Evolutionary conservation across 352 stramenopile genomes (phyloP).

Genomic region (Phytophthora crassamura): DNA sequence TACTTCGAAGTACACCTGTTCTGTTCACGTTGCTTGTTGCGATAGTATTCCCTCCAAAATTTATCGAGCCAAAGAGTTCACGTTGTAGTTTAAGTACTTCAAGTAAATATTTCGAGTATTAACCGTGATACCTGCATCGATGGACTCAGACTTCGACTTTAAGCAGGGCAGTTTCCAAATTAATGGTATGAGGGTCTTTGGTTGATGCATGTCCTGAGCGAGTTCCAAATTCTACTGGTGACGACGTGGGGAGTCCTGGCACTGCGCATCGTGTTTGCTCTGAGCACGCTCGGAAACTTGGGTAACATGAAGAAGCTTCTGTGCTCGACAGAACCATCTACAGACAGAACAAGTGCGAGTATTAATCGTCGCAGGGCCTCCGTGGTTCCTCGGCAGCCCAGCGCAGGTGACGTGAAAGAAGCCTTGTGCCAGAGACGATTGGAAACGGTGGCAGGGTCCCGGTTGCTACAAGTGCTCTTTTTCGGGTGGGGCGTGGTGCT

Average conservation of each 20-base stretch:
- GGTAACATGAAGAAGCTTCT: constrained; percentile 39
- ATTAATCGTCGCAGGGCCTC: background rate
- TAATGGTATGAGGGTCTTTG: constrained; percentile 44
- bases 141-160: constrained; percentile 25
- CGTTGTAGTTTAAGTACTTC: no score
- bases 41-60: no score
- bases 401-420: background rate
- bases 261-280: constrained; percentile 22
- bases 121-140: no score
- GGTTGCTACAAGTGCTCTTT: constrained; percentile 11
- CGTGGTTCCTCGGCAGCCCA: background rate
- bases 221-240: constrained; percentile 41
- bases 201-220: constrained; percentile 39
- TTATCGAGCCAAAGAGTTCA: no score
- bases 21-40: no score
- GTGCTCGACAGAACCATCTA: background rate
- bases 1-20: no score
- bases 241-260: constrained; percentile 28
- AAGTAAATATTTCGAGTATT: no score
- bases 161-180: constrained; percentile 3
- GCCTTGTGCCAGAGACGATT: background rate
- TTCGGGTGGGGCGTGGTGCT: constrained; percentile 20
- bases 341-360: background rate
- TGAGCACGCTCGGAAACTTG: constrained; percentile 29
- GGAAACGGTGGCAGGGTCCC: constrained; percentile 3